phyloP scores from a whole-genome alignment of 2,329 filamentous ascomycete genomes.

The Verticillium nubilum region DNA sequence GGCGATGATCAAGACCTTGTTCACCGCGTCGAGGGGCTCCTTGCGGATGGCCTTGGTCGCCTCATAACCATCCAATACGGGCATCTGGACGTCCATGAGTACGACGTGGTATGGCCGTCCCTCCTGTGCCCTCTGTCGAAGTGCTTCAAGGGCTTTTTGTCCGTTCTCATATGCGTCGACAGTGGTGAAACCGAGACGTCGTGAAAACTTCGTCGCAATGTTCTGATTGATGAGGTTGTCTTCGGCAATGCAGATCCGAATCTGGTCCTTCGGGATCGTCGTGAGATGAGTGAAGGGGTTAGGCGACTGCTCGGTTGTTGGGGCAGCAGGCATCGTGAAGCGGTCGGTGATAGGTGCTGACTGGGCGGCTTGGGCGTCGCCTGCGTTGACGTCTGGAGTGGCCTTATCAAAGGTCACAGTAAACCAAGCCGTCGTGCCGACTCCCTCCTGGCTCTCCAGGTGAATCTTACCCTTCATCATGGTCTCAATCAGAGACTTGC shows the following conservation, averaged over 20 bases:
- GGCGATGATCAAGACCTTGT: slow-evolving; percentile 85
- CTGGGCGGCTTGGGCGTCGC: slow-evolving; percentile 41
- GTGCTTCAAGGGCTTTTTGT: slow-evolving; percentile 76
- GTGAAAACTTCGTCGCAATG: slow-evolving; percentile 87
- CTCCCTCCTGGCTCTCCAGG: slow-evolving; percentile 69
- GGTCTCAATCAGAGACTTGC: slow-evolving; percentile 88
- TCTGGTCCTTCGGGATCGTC: slow-evolving; percentile 66
- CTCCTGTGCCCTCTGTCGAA: slow-evolving; percentile 66
- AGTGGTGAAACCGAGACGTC: slow-evolving; percentile 72
- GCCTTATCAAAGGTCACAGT: slow-evolving; percentile 83
- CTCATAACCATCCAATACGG: slow-evolving; percentile 86
- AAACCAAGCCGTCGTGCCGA: slow-evolving; percentile 71
- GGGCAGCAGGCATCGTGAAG: slow-evolving; percentile 16
- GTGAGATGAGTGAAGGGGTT: slow-evolving; percentile 61
- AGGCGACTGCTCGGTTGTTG: slow-evolving; percentile 22
- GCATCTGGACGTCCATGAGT: slow-evolving; percentile 97
- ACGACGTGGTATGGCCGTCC: slow-evolving; percentile 81
- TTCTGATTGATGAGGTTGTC: slow-evolving; percentile 94
- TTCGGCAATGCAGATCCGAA: slow-evolving; percentile 89
- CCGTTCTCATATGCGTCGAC: slow-evolving; percentile 91
- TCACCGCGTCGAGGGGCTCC: slow-evolving; percentile 69
- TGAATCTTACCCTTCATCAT: slow-evolving; percentile 85
- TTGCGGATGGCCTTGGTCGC: slow-evolving; percentile 78
- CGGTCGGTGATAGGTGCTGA: slow-evolving; percentile 29
- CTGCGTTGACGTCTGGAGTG: slow-evolving; percentile 51